Evolutionary conservation across 495 filamentous ascomycete species (phyloP).

Genomic region (Xylaria castorea): DNA sequence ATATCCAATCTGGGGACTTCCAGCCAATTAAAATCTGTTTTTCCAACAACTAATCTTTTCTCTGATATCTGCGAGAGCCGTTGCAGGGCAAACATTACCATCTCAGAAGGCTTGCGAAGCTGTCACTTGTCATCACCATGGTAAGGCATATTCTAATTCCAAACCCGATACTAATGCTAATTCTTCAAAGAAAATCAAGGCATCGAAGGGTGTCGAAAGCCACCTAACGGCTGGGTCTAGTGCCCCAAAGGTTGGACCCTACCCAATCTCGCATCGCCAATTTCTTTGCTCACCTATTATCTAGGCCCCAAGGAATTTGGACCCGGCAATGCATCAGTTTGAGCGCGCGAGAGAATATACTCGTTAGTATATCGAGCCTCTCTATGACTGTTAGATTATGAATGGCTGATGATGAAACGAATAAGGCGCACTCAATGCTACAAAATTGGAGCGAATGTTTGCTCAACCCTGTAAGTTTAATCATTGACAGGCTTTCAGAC

Average conservation of each 20-base stretch:
- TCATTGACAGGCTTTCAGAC: neutral
- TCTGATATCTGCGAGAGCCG: slow-evolving; percentile 5
- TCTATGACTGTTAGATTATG: neutral
- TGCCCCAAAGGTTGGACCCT: slow-evolving; percentile 46
- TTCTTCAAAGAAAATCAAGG: slow-evolving; percentile 78
- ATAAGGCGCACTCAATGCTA: slow-evolving; percentile 66
- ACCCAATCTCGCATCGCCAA: neutral
- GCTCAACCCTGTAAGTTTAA: slow-evolving; percentile 71
- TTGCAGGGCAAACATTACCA: neutral
- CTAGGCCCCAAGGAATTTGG: slow-evolving; percentile 76
- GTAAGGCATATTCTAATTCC: neutral
- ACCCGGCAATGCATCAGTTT: slow-evolving; percentile 93
- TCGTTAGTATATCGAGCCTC: slow-evolving; percentile 61
- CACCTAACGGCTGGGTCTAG: slow-evolving; percentile 80
- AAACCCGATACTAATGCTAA: neutral
- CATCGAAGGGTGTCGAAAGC: slow-evolving; percentile 75
- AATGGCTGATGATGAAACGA: neutral
- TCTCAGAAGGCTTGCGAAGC: neutral
- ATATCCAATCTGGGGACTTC: neutral
- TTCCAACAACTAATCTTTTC: slow-evolving; percentile 6
- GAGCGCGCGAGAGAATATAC: slow-evolving; percentile 93
- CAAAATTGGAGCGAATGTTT: slow-evolving; percentile 95
- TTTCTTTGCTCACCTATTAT: slow-evolving; percentile 28
- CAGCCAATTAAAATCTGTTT: slow-evolving; percentile 23
- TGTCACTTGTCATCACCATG: slow-evolving; percentile 20